phyloP scores from a whole-genome alignment of 805 yeast genomes.

The Candida endomychidarum region DNA sequence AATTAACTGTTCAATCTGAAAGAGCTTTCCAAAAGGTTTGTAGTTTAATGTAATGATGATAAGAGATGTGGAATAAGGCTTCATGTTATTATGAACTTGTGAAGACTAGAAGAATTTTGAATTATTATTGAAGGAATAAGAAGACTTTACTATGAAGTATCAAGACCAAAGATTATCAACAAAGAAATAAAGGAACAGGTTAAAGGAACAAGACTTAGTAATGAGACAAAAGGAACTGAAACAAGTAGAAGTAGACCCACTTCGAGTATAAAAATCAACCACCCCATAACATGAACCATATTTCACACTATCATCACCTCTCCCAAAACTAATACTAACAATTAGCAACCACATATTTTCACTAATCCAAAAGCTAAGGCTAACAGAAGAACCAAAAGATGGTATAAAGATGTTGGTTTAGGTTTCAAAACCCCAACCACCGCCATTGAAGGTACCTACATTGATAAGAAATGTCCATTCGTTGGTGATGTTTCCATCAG shows the following conservation, averaged over 20 bases:
- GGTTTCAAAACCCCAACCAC: conserved; percentile 99
- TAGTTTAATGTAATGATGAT: no score
- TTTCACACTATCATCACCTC: no score
- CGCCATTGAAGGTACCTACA: conserved; percentile 98
- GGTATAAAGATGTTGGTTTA: conserved; percentile 99
- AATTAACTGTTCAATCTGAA: conserved; percentile 99
- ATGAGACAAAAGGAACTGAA: no score
- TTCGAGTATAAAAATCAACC: neutral
- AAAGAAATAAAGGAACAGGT: no score
- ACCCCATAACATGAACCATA: no score
- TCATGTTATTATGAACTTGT: neutral
- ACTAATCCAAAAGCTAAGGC: conserved; percentile 99
- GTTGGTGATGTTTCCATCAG: conserved; percentile 96
- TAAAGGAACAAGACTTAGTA: no score
- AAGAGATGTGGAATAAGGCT: no score
- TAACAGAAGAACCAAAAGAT: conserved; percentile 98
- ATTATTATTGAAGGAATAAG: no score
- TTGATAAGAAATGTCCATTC: conserved; percentile 99
- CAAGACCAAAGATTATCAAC: no score
- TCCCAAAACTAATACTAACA: conserved; percentile 12
- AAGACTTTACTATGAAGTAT: no score
- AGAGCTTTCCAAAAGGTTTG: conserved; percentile 99
- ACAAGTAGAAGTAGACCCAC: no score
- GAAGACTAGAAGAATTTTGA: no score
- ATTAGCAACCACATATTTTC: conserved; percentile 99